Base-by-base conservation (phyloP, 352 stramenopile species). In the Thraustotheca clavata region DNA sequence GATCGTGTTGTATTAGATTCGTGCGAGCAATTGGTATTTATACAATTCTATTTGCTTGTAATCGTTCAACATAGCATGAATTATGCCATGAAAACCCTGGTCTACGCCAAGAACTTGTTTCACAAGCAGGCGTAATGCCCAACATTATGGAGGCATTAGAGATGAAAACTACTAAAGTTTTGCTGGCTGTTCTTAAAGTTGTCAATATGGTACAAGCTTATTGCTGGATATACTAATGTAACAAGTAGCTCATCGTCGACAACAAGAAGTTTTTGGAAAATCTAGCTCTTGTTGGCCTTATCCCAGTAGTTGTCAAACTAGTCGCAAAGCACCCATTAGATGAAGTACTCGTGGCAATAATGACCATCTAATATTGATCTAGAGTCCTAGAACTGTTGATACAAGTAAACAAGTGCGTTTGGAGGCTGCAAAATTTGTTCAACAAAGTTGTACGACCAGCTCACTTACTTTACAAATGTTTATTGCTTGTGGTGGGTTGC, bases 71-170 rank as follows among this genome's bases (percentile, higher is more conserved):
- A 22, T 36, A 92, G 67, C 78, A 90, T 67, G 80, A 90, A 38
- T 71, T 96, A 24, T 94, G 96, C 47, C 76, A 85, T 34, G 68
- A 88, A 27, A 89, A 95, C 40, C 73, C 76, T 7, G 74, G 75
- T 7, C 69, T 95, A 26, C 76, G 81, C 4, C 70, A 83, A 9
- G 86, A 95, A 54, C 69, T 97, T 34, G 91, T 95, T 76, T 96
- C 88, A 4, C 84, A 96, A 48, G 79, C 90, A n/a, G 88, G 89
- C 24, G 87, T 97, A 1, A 87, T 96, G 47, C 89, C 89, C 0
- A 96, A 92, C 49, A 91, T 97, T 59, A 95, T 97, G 88, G 89
- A 97, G 59, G 86, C 90, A 3, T 73, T 97, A 4, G 89, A 97
- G 67, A 92, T 95, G 75, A 95, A 94, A 67, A 93, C 93, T 48